A percentile compares a stretch with the other conserved stretches of the same genome.
Conservation (phyloP, 139 green algal species). For the Coelastrella sp. region DNA sequence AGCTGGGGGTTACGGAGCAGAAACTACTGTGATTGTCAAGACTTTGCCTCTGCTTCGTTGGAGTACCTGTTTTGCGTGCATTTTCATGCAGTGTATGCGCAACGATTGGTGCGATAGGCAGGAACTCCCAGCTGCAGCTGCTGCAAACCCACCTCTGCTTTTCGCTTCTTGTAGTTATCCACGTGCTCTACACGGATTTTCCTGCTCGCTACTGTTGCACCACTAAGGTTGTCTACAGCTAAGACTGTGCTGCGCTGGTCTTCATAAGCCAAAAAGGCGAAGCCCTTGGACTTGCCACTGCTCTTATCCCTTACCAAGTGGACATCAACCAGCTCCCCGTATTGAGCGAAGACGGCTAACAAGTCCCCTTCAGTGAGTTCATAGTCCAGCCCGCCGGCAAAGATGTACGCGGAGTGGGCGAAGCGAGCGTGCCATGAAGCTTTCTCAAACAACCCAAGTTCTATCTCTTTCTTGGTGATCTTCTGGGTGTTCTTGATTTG, state of each 20-base stretch:
- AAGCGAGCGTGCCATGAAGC: conserved; percentile 96
- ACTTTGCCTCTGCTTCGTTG: too few species aligned
- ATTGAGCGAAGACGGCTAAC: conserved; percentile 97
- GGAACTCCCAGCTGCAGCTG: not conserved
- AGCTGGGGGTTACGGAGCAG: too few species aligned
- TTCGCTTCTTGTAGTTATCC: conserved; percentile 94
- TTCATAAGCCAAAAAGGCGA: conserved; percentile 98
- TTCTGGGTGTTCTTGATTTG: conserved; percentile 98
- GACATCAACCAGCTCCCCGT: conserved; percentile 97
- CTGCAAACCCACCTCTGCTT: conserved; percentile 73
- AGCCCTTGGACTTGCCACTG: conserved; percentile 89
- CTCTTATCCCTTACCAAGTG: conserved; percentile 83
- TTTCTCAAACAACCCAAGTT: conserved; percentile 70
- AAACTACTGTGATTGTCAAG: too few species aligned
- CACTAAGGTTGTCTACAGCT: conserved; percentile 98
- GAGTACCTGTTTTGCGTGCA: too few species aligned
- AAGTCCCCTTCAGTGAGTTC: conserved; percentile 97
- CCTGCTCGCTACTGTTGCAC: conserved; percentile 85
- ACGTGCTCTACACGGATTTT: conserved; percentile 96
- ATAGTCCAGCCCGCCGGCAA: conserved; percentile 90
- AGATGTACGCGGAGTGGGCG: conserved; percentile 95
- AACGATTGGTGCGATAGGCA: too few species aligned
- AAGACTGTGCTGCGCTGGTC: conserved; percentile 98
- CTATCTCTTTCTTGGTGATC: conserved; percentile 81
- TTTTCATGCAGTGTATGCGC: too few species aligned